Evolutionary conservation across 2,329 filamentous ascomycete genomes (phyloP), one percentile per base, ranked within the genome.

Genomic region (Coccinonectria pachysandricola): DNA sequence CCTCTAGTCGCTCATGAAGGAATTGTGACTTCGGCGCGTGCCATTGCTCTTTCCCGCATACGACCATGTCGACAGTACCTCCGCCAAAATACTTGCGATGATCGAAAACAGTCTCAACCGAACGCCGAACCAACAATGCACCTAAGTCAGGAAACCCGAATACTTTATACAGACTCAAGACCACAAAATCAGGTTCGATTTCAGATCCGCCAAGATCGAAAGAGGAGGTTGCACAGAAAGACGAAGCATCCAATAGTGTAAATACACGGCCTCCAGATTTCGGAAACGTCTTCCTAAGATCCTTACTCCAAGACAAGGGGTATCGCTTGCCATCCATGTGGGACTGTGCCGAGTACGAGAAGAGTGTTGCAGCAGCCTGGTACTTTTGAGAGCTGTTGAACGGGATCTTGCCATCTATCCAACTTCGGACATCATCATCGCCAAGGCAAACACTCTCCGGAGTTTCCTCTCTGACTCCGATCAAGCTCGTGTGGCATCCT

Each of bases 121-220:
- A 65, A 41, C 83, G 86, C 21, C 80, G 75, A 8, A 96, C 75
- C 15, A 96, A 75, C 31, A 98, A 57, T 2, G 78, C 86, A 2
- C 88, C 88, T 2, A 96, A 62, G 49, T 96, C 84, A 0, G 88
- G 88, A 39, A 95, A 95, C 2, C 91, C 88, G 52, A 96, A 96
- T n/a, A 95, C 87, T 53, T 96, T 98, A 60, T 95, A 92, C 37
- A 96, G 75, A 52, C 87, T 95, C 21, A 96, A 47, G 0, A 84
- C 80, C 0, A 74, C 79, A 40, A 96, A 96, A 50, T 96, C 88
- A 1, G 88, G 82, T 0, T 79, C 75, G 1, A 56, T 49, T 0
- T 62, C 57, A 0, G 65, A 42, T 39, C 81, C 58, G 29, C 71
- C 63, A 3, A 96, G 59, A 45, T 92, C 71, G 6, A 96, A 60